Evolutionary conservation across 345 rosid genomes (phyloP), one percentile per base, ranked within the genome.

Genomic region (Ceriops tagal): DNA sequence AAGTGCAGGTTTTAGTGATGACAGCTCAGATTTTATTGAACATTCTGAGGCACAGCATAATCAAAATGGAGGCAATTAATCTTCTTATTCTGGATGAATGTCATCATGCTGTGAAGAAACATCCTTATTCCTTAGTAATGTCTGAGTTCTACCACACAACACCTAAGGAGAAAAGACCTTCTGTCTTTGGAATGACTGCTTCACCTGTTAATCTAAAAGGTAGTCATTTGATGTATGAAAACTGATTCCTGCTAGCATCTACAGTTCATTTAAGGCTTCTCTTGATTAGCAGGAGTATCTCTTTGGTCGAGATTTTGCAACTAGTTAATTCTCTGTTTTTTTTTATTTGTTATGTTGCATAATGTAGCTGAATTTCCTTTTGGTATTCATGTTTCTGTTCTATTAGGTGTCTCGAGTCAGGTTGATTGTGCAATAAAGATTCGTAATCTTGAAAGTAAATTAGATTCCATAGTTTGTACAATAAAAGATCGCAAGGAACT

Each of bases 41-140:
- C 80, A 92, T 95, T 78, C 73, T 95, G 79, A 86, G 99, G 85
- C 99, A 95, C 78, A 92, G 99, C 74, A 92, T 95, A 74, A 85
- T 95, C 49, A 88, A 88, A 85, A 91, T 95, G 97, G 99, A 90
- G 72, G 35, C 84, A 35, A 89, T 95, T 53, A 70, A 92, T 85
- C 99, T 95, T 63, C 91, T 95, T 49, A 92, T 95, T 65, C 75
- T 95, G 73, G 99, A 95, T 30, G 99, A 95, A 76, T 95, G 99
- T 69, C 99, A 95, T 80, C 99, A 95, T 71, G 99, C 99, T 73
- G 99, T 95, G 72, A 95, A 95, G 89, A 95, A 95, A 72, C 99
- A 95, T 79, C 99, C 97, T 18, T 95, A 95, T 84, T 92, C 99
- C 7, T 73, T 95, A 53, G 99, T 95, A 77, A 95, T 95, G 99